These are phyloP conservation scores for Solanum bulbocastanum DNA, from an alignment of 257 asterid species.

Conservation along the genomic window DNA sequence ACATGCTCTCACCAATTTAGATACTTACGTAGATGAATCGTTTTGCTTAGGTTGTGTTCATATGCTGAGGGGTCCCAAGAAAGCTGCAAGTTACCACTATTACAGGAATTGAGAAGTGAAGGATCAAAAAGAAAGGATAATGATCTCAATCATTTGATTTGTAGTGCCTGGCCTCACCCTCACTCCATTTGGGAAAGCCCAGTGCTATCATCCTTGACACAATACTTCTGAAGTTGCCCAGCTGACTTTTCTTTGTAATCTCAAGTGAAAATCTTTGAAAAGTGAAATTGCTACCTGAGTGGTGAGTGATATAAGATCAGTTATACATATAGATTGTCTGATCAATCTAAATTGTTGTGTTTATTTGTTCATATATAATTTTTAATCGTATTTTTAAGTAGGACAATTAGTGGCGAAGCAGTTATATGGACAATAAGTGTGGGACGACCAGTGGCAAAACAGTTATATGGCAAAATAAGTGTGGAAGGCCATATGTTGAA, in stretches of 20 bases:
- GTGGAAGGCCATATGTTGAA: too few relatives aligned
- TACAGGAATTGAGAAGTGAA: neutral
- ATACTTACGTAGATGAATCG: neutral
- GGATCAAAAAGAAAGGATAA: neutral
- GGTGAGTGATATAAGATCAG: neutral
- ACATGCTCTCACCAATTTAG: neutral
- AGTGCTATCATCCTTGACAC: neutral
- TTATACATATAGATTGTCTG: too few relatives aligned
- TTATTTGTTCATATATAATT: too few relatives aligned
- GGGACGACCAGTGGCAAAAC: too few relatives aligned
- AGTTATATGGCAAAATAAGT: too few relatives aligned
- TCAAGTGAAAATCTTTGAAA: neutral
- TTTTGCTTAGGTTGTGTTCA: neutral
- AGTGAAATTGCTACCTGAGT: neutral
- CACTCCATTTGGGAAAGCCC: neutral
- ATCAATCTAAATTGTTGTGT: too few relatives aligned
- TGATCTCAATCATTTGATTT: neutral
- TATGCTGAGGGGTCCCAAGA: neutral
- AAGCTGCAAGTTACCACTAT: neutral
- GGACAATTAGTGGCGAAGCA: too few relatives aligned
- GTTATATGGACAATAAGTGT: too few relatives aligned
- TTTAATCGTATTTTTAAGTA: too few relatives aligned
- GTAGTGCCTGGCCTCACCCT: neutral
- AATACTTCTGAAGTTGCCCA: neutral
- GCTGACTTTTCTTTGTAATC: neutral